Base-by-base conservation (phyloP, 2,329 filamentous ascomycete genomes). In the Magnaporthiopsis rhizophila region DNA sequence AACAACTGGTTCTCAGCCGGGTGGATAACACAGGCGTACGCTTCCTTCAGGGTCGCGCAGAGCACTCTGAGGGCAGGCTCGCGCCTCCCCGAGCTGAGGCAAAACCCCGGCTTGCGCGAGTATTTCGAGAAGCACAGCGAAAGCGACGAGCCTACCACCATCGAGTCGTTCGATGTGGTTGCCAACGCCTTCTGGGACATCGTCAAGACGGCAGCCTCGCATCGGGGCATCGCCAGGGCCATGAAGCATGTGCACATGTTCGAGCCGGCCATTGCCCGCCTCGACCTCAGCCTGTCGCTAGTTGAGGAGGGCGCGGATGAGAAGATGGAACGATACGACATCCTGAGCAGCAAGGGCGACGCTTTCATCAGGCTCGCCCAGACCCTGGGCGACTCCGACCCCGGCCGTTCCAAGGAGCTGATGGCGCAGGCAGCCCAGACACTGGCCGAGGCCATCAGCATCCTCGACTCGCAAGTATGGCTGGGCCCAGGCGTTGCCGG, bases 131-230 rank as follows among this genome's bases (percentile, higher is more conserved):
- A 59, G 36, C 26, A 26, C 30, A 13, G 13, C 6, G n/a, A 50
- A 3, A 18, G 13, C 13, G 15, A 18, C 21, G 21, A 65, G 15
- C 13, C n/a, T 1, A 15, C 9, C 3, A 15, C 21, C 62, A 9
- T 50, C 61, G 30, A 61, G 21, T 65, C 64, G 21, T 61, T 65
- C 32, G 59, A 62, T 15, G 38, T 65, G 9, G 59, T 65, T 13
- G 58, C 62, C 24, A 58, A 64, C 50, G 64, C 62, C 8, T 65
- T 65, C 34, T 64, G 62, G 62, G 62, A 65, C 50, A 64, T 65
- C 50, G 64, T 59, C 26, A 65, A 65, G 56, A 64, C 64, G 15
- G 18, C 64, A 15, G 26, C 15, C 2, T 56, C 64, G 7, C 64
- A 64, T 26, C 26, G 59, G 26, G 59, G 59, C n/a, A 65, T 65